Conservation (phyloP, 2,329 filamentous ascomycete genomes). For the Aspergillus ochraceoroseus region DNA sequence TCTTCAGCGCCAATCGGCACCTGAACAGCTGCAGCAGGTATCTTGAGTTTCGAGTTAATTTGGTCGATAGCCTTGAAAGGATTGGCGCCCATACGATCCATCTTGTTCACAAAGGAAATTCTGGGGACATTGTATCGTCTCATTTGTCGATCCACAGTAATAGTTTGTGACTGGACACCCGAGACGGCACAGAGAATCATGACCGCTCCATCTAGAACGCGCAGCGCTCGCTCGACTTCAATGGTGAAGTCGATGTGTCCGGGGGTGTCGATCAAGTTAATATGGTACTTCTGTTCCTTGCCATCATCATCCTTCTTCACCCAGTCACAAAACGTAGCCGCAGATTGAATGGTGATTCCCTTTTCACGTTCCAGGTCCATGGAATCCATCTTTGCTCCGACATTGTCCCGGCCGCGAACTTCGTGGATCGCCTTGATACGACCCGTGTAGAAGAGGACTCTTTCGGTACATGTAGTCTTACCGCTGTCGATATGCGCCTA, state of each 20-base stretch:
- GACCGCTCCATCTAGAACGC: conserved; percentile 92
- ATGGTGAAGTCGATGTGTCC: conserved; percentile 99
- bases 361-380: conserved; percentile 99
- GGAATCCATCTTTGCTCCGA: conserved; percentile 99
- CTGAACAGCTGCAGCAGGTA: conserved; percentile 87
- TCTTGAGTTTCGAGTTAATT: conserved; percentile 93
- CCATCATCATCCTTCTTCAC: conserved; percentile 71
- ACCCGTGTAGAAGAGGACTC: conserved; percentile 96
- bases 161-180: conserved; percentile 95
- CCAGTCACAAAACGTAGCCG: conserved; percentile 97
- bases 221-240: conserved; percentile 89
- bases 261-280: conserved; percentile 98
- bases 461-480: conserved; percentile 94
- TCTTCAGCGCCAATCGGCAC: conserved; percentile 91
- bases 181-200: conserved; percentile 98
- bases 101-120: conserved; percentile 98
- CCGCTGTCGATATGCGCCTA: conserved; percentile 97
- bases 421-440: conserved; percentile 97
- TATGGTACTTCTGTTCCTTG: conserved; percentile 85
- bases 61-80: conserved; percentile 97
- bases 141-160: conserved; percentile 98
- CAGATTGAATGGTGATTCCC: conserved; percentile 98
- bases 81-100: conserved; percentile 98
- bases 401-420: conserved; percentile 79
- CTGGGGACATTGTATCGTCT: conserved; percentile 94